Evolutionary conservation across 2,329 filamentous ascomycete species (phyloP), one percentile per base, ranked within the genome.

Genomic region (Ophiostoma sp.): DNA sequence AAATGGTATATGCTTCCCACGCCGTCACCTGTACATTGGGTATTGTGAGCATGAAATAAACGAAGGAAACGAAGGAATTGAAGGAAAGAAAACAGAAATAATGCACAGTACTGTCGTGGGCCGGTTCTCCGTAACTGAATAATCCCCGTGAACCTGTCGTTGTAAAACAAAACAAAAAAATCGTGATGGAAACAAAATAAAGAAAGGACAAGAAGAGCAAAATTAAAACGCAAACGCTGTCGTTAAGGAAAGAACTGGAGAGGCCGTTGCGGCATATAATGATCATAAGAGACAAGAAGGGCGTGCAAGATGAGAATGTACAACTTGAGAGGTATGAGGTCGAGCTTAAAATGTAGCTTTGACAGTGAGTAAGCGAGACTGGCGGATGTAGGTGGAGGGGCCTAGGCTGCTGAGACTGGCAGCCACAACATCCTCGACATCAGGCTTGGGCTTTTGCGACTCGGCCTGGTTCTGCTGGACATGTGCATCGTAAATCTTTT

Each of bases 401-500:
- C n/a, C 5, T 27, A 60, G 55, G 27, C 55, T 60, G 55, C 27
- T 60, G 27, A 55, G 63, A n/a, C 63, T 47, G 6, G 68, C 68
- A 7, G 60, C 68, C 5, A 70, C 44, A 6, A 65, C 27, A 14
- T 68, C 65, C 40, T 66, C 58, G 16, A 64, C 38, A 0, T 64
- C 67, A 1, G 67, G 66, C 38, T 36, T 14, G 1, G 69, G 36
- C 3, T 64, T 67, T 42, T 65, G 47, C 64, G 62, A 41, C 38
- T 68, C 70, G 0, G 64, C 64, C 45, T 71, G 70, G 4, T 65
- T 68, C 71, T 72, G 69, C 66, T 65, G 60, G 67, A 69, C 49
- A 73, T 84, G 81, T 18, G 81, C 82, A 65, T 84, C 82, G 18
- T 84, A 78, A 41, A 85, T 78, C 77, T 83, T 79, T 72, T 84